Evolutionary conservation across 1,139 yeast species (phyloP), one percentile per base, ranked within the genome.

Genomic region (Hansenula lynferdii): DNA sequence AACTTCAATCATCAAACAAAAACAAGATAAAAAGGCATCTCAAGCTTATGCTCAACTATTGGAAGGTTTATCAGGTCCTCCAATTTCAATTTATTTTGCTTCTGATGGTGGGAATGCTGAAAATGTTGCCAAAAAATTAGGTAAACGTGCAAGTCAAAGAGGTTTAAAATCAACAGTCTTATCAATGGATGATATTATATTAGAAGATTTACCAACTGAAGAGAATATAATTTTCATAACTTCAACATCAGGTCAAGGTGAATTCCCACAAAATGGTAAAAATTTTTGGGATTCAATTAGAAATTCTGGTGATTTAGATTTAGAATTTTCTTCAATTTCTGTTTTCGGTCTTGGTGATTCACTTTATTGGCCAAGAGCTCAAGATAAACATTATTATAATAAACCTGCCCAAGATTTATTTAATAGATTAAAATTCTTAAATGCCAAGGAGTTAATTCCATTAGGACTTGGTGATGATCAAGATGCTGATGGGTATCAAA

Each of bases 161-260:
- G 96, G 97, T 25, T 73, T 90, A 51, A 89, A 87, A 63, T 75
- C 95, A 4, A 69, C 77, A 37, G 84, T 80, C 7, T 59, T 81
- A 47, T 78, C 95, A 5, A 85, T 90, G 87, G 97, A 90, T 61
- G 96, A 89, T 51, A 65, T 83, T 44, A 75, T 87, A 5, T 58
- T 84, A 35, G 96, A 87, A 54, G 96, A 87, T 49, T 70, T 90
- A 44, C 78, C 87, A 26, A 72, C 76, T 36, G 96, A 86, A 61
- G 85, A 85, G 45, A 86, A 87, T 60, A 75, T 90, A 44, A 80
- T 86, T 15, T 83, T 90, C 51, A 71, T 90, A 37, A 71, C 92
- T 20, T 86, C 97, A 5, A 90, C 97, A 37, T 90, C 96, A 8
- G 97, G 97, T 48, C 97, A 90, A 70, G 97, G 97, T 71, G 97